phyloP scores from a whole-genome alignment of 371 early-diverging fungal genomes.

The Haplosporangium sp. region DNA sequence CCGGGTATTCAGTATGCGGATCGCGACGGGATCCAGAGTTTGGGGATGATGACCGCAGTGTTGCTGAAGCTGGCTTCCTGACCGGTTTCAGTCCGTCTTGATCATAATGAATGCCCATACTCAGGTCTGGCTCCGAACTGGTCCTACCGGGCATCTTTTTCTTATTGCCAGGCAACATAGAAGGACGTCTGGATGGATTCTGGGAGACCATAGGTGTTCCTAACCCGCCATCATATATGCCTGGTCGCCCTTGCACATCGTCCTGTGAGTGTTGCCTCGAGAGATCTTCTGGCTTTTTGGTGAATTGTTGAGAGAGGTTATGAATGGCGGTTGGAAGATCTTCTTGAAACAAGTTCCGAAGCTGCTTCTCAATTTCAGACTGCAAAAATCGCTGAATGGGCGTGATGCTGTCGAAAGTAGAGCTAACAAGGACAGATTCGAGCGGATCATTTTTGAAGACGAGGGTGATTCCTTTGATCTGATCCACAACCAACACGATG shows the following conservation, averaged over 20 bases:
- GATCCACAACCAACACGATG: slow-evolving; percentile 92
- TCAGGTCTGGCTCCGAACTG: slow-evolving; percentile 48
- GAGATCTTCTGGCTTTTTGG: slow-evolving; percentile 34
- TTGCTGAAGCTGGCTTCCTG: slow-evolving; percentile 52
- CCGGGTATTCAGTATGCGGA: slow-evolving; percentile 39
- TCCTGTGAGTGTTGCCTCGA: slow-evolving; percentile 40
- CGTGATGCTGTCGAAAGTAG: slow-evolving; percentile 93
- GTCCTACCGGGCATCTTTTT: slow-evolving; percentile 35
- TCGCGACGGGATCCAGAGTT: slow-evolving; percentile 24
- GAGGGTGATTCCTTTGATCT: slow-evolving; percentile 92
- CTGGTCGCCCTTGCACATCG: slow-evolving; percentile 25
- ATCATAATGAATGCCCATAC: slow-evolving; percentile 46
- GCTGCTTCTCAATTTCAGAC: slow-evolving; percentile 89
- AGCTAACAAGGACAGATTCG: slow-evolving; percentile 90
- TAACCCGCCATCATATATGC: slow-evolving; percentile 42
- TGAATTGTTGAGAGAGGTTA: slow-evolving; percentile 77
- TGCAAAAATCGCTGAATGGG: slow-evolving; percentile 90
- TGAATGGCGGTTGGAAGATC: slow-evolving; percentile 95
- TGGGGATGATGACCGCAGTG: slow-evolving; percentile 51
- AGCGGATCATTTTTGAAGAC: slow-evolving; percentile 98
- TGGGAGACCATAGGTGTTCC: slow-evolving; percentile 48
- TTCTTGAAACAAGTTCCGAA: slow-evolving; percentile 90
- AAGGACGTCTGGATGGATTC: slow-evolving; percentile 49
- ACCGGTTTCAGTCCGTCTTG: slow-evolving; percentile 27
- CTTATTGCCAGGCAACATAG: slow-evolving; percentile 18